These are phyloP conservation scores for Tagetes patula DNA, from an alignment of 129 eudicot genomes.

Conservation along the genomic window DNA sequence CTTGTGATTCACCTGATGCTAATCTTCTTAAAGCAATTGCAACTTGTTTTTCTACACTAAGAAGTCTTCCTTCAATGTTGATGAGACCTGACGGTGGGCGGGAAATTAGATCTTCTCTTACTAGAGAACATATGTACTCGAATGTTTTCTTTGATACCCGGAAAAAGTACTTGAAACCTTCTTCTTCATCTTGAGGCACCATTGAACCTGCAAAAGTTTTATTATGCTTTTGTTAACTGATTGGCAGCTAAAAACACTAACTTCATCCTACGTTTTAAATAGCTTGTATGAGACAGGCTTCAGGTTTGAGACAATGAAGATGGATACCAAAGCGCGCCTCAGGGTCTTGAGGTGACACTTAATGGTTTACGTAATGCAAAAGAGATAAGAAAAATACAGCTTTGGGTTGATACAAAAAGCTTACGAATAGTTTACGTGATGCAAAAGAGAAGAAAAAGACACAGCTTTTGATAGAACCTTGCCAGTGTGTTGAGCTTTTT, in stretches of 20 bases:
- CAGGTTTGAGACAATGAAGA: no score
- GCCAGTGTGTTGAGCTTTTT: no score
- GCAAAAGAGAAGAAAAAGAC: no score
- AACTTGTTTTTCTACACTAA: constrained; percentile 97
- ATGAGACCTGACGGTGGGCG: constrained; percentile 97
- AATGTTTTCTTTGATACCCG: constrained; percentile 83
- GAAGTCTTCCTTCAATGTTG: constrained; percentile 94
- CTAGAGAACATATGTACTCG: constrained; percentile 82
- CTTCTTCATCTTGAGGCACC: constrained; percentile 66
- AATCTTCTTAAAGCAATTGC: constrained; percentile 92
- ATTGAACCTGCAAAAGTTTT: constrained; percentile 42
- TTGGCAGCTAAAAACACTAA: background rate
- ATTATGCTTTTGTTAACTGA: background rate
- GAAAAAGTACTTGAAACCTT: constrained; percentile 83
- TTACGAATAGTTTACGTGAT: no score
- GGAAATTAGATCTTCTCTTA: constrained; percentile 80
- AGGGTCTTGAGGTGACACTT: no score
- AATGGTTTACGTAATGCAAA: no score
- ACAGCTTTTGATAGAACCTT: no score
- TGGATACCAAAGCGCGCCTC: no score
- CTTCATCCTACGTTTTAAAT: background rate
- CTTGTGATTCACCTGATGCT: constrained; percentile 97
- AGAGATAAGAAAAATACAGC: no score
- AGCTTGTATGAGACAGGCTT: background rate
- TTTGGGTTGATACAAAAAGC: no score